phyloP scores from a whole-genome alignment of 2,329 filamentous ascomycete genomes.

The Pseudocercospora eumusae region DNA sequence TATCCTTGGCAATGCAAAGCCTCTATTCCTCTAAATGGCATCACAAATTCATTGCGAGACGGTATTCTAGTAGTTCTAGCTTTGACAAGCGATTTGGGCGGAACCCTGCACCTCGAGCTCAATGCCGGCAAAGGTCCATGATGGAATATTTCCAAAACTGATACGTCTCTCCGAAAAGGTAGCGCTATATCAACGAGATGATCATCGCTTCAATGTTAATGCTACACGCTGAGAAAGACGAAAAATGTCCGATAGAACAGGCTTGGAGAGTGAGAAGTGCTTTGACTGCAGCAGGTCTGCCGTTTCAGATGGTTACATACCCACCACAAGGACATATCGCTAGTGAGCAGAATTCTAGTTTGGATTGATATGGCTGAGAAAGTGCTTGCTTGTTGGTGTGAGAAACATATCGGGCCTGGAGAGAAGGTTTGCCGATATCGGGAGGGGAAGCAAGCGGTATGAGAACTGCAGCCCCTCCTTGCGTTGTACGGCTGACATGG shows the following conservation, averaged over 20 bases:
- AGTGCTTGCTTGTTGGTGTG: slow-evolving; percentile 24
- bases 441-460: slow-evolving; percentile 3
- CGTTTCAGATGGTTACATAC: slow-evolving; percentile 42
- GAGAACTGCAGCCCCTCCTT: slow-evolving; percentile 1
- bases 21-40: slow-evolving; percentile 42
- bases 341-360: slow-evolving; percentile 35
- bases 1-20: slow-evolving; percentile 43
- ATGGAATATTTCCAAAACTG: slow-evolving; percentile 33
- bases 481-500: background rate
- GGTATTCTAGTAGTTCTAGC: too few relatives aligned
- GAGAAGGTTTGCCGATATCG: background rate
- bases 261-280: slow-evolving; percentile 40
- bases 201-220: slow-evolving; percentile 40
- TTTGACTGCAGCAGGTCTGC: slow-evolving; percentile 32
- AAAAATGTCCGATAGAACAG: slow-evolving; percentile 41
- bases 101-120: slow-evolving; percentile 33
- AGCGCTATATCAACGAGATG: slow-evolving; percentile 30
- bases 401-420: slow-evolving; percentile 26
- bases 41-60: slow-evolving; percentile 44
- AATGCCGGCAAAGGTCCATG: slow-evolving; percentile 34
- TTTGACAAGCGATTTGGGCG: slow-evolving; percentile 39
- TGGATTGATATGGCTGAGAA: slow-evolving; percentile 25
- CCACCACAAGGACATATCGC: slow-evolving; percentile 40
- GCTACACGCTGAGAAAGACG: slow-evolving; percentile 42
- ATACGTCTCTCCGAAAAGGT: slow-evolving; percentile 27